Conservation (phyloP, 495 filamentous ascomycete genomes). For the Cladorrhinum samala region DNA sequence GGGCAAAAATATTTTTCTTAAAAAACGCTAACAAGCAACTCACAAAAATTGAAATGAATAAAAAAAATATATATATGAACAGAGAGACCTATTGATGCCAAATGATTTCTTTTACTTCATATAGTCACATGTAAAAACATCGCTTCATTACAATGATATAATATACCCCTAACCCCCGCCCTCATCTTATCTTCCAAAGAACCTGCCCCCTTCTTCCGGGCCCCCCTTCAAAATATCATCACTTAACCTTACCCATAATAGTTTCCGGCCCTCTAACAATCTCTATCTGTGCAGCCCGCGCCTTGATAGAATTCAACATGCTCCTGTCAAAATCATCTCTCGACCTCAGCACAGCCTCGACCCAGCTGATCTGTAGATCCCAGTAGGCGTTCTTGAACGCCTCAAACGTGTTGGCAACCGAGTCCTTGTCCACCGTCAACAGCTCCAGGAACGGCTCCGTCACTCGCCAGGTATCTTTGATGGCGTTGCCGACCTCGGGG, state of each 20-base stretch:
- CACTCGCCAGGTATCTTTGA: constrained; percentile 89
- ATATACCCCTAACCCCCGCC: too few relatives aligned
- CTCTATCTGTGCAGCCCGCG: constrained; percentile 74
- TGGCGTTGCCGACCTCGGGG: constrained; percentile 43
- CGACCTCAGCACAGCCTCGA: constrained; percentile 82
- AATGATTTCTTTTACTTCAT: too few relatives aligned
- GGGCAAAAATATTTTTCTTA: too few relatives aligned
- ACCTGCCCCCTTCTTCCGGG: too few relatives aligned
- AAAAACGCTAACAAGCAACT: too few relatives aligned
- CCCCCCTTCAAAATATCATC: constrained; percentile 53
- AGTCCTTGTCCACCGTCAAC: constrained; percentile 67
- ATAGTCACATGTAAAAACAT: not conserved
- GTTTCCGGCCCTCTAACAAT: constrained; percentile 75
- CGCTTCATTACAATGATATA: not conserved
- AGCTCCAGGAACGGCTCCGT: constrained; percentile 73
- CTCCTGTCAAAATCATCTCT: constrained; percentile 90
- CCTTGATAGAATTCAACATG: constrained; percentile 82
- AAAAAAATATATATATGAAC: too few relatives aligned
- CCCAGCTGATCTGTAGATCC: constrained; percentile 93
- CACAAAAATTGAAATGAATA: too few relatives aligned
- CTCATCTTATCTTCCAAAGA: too few relatives aligned
- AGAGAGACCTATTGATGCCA: too few relatives aligned
- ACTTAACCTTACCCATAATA: constrained; percentile 85
- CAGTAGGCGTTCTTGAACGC: constrained; percentile 80
- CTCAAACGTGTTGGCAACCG: constrained; percentile 69